Evolutionary conservation across 2,329 filamentous ascomycete species (phyloP), one percentile per base, ranked within the genome.

Genomic region (Emmonsia crescens): DNA sequence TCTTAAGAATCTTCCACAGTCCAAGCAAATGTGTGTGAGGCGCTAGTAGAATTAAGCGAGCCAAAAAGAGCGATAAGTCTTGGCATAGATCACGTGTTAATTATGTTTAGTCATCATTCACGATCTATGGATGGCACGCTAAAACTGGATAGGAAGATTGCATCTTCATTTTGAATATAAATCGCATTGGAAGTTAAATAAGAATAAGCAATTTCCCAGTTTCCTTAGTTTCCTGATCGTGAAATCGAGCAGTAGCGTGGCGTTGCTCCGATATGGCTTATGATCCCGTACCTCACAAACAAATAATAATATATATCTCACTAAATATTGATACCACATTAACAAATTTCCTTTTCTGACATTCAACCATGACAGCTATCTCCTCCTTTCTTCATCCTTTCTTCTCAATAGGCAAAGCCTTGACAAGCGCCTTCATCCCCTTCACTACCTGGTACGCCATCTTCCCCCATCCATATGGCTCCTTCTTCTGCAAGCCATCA

Each of bases 31-130:
- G 72, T 76, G 74, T 76, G 74, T 76, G 75, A 73, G 73, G 73
- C 74, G 70, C 74, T 75, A 75, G 69, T 62, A 67, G 70, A 46
- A 36, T 72, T 76, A 76, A 72, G 73, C 74, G 74, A 76, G 73
- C 65, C 60, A 52, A 64, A 65, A 49, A 62, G 55, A 24, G 54
- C 51, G 60, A 0, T 40, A 29, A 59, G 2, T 59, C 62, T 63
- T 61, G 63, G 60, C 63, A 55, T 21, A 6, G 19, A 71, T 71
- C 67, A 71, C 55, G 46, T 54, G 36, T 33, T 21, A 31, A 14
- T 51, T 9, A 5, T 9, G 27, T 5, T 54, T 19, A 54, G 49
- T 54, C 49, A 54, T 54, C 51, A 14, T n/a, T n/a, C n/a, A n/a
- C n/a, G n/a, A n/a, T n/a, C n/a, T n/a, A n/a, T n/a, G n/a, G n/a